Evolutionary conservation across 2,329 filamentous ascomycete species (phyloP), one percentile per base, ranked within the genome.

Genomic region (Setomelanomma holmii): DNA sequence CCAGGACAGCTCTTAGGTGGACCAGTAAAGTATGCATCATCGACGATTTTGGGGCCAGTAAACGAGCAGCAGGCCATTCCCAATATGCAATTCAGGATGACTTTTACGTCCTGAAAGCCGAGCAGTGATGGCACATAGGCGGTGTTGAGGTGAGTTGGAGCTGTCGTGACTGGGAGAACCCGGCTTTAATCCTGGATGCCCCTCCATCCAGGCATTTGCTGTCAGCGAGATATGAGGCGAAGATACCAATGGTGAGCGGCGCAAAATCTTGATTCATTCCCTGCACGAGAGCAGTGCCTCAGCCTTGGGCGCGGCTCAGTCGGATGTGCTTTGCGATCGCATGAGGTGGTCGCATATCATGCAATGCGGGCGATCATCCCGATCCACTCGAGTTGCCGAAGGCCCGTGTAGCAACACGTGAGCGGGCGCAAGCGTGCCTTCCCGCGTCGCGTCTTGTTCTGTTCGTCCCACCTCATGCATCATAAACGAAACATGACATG

Each of bases 401-500:
- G 41, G 50, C 8, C 8, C 4, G 45, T 40, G 35, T 11, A 27
- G 3, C 2, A 50, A 57, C 61, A 61, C 61, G 57, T 61, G 59
- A 40, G 45, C 17, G 19, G 54, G 56, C 43, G 56, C 47, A 21
- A 14, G 44, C 21, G 45, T 33, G 36, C 35, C 49, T 35, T 49
- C 41, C 27, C 41, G 48, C 54, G 49, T 56, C 64, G 64, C 63
- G 63, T 68, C 43, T 8, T 19, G 45, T 42, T 41, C 38, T 19
- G 42, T 49, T 48, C 43, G 23, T 46, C 45, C 40, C 47, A 45
- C 50, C 41, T 48, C 49, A 42, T 39, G 35, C 55, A 61, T 48
- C 49, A 55, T 50, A 57, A 56, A 49, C 60, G 56, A 56, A 70
- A 58, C 38, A 71, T 71, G 67, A 69, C 23, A 68, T 68, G 64